Percentiles rank a stretch among this genome's conserved stretches.
These are phyloP conservation scores for Parietaria judaica DNA, from an alignment of 306 rosid genomes.

Conservation along the genomic window DNA sequence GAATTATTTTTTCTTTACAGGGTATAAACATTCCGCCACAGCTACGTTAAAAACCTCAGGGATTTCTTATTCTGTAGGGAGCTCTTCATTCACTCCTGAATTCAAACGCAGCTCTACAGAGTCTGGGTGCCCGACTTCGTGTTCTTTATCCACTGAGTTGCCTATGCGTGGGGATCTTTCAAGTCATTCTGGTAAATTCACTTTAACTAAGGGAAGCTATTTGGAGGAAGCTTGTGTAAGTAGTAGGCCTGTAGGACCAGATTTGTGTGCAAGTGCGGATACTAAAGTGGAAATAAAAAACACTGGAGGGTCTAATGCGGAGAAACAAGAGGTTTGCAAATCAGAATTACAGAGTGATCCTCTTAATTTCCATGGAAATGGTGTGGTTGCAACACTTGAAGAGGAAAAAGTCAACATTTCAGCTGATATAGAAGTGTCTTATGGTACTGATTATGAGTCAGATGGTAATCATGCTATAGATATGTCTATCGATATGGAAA, in stretches of 20 bases:
- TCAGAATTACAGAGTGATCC: slow-evolving; percentile 39
- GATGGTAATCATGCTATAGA: slow-evolving; percentile 64
- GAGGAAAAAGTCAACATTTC: slow-evolving; percentile 72
- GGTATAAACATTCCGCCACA: slow-evolving; percentile 14
- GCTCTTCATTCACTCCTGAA: slow-evolving; percentile 31
- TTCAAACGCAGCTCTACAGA: slow-evolving; percentile 20
- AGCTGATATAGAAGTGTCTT: slow-evolving; percentile 53
- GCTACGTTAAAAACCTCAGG: slow-evolving; percentile 14
- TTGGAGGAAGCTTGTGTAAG: slow-evolving; percentile 30
- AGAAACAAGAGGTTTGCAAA: slow-evolving; percentile 20
- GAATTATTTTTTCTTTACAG: slow-evolving; percentile 28
- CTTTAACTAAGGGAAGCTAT: slow-evolving; percentile 13
- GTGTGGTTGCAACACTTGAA: slow-evolving; percentile 53
- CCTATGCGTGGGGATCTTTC: slow-evolving; percentile 18
- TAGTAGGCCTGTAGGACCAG: slow-evolving; percentile 23
- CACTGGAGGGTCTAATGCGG: slow-evolving; percentile 25
- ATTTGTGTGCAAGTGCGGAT: slow-evolving; percentile 21
- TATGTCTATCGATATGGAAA: slow-evolving; percentile 37
- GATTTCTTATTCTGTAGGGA: slow-evolving; percentile 14
- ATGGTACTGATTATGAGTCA: slow-evolving; percentile 65
- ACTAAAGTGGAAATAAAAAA: slow-evolving; percentile 20
- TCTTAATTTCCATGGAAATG: slow-evolving; percentile 31
- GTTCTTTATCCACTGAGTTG: slow-evolving; percentile 30
- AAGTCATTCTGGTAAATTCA: slow-evolving; percentile 19
- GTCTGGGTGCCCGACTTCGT: slow-evolving; percentile 12